A percentile compares a stretch with the other conserved stretches of the same genome.
phyloP scores from a whole-genome alignment of 1,284 basidiomycete species.

The Heliocybe sulcata region DNA sequence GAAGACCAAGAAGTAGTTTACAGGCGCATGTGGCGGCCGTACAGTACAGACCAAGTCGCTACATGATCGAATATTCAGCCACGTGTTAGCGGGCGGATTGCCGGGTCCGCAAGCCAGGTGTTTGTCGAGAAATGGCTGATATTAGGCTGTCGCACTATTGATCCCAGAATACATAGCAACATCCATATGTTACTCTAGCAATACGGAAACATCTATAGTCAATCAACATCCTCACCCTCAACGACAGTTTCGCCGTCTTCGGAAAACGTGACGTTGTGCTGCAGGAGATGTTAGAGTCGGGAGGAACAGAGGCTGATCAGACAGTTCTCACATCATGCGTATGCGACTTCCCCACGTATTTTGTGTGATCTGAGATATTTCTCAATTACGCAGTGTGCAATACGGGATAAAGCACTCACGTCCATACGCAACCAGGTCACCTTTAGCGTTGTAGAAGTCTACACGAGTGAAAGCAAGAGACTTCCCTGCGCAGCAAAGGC shows the following conservation, averaged over 20 bases:
- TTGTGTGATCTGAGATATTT: constrained; percentile 67
- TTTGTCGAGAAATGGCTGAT: too few species aligned
- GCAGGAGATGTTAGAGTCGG: constrained; percentile 7
- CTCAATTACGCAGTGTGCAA: constrained; percentile 8
- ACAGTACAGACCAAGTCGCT: too few species aligned
- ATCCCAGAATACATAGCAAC: background rate
- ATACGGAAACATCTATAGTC: background rate
- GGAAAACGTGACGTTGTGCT: constrained; percentile 79
- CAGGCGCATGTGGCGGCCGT: background rate
- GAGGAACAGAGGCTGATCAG: constrained; percentile 1
- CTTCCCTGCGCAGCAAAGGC: constrained; percentile 43
- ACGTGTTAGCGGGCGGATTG: too few species aligned
- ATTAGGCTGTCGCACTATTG: too few species aligned
- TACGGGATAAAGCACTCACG: constrained; percentile 35
- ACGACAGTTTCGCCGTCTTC: constrained; percentile 67
- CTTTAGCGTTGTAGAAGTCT: constrained; percentile 66
- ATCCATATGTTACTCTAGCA: background rate
- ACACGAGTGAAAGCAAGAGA: constrained; percentile 78
- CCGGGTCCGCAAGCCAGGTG: too few species aligned
- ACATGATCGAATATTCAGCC: too few species aligned
- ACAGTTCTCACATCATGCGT: constrained; percentile 45
- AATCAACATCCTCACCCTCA: constrained; percentile 53
- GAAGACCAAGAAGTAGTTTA: too few species aligned
- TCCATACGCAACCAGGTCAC: constrained; percentile 80
- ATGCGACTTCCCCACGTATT: constrained; percentile 77